Percentiles rank a stretch among this genome's conserved stretches.
Evolutionary conservation across 2,329 filamentous ascomycete genomes (phyloP).

Genomic region (Penicillium sp.): DNA sequence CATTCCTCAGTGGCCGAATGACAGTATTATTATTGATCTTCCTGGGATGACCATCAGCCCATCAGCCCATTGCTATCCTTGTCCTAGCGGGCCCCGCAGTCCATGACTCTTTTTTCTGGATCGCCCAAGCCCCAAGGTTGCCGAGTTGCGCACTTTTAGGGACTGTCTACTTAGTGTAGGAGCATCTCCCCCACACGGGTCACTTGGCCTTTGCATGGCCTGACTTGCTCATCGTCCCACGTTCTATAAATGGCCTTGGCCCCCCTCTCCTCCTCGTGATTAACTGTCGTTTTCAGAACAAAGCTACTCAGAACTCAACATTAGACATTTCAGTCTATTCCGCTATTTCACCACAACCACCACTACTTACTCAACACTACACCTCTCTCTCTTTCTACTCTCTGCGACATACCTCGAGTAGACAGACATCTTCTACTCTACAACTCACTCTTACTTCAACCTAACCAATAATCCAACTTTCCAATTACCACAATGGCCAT

Average conservation of each 20-base stretch:
- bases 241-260: slow-evolving; percentile 21
- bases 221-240: slow-evolving; percentile 17
- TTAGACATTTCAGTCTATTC: background rate
- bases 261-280: slow-evolving; percentile 5
- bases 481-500: slow-evolving; percentile 26
- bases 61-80: slow-evolving; percentile 25
- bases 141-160: too few relatives aligned
- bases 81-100: slow-evolving; percentile 23
- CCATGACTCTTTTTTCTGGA: background rate
- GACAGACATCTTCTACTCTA: background rate
- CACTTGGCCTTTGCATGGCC: slow-evolving; percentile 28
- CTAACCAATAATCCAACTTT: background rate
- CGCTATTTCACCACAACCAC: background rate
- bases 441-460: background rate
- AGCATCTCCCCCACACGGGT: slow-evolving; percentile 28
- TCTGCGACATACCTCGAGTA: background rate
- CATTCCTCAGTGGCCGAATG: background rate
- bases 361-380: background rate
- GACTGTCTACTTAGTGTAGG: too few relatives aligned
- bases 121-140: too few relatives aligned
- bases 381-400: background rate
- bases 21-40: background rate
- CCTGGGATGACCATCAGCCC: background rate
- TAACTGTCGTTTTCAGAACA: slow-evolving; percentile 2
- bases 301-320: background rate